Percentiles rank a stretch among this genome's conserved stretches.
phyloP scores from a whole-genome alignment of 129 eudicot genomes.

The Sambucus nigra region DNA sequence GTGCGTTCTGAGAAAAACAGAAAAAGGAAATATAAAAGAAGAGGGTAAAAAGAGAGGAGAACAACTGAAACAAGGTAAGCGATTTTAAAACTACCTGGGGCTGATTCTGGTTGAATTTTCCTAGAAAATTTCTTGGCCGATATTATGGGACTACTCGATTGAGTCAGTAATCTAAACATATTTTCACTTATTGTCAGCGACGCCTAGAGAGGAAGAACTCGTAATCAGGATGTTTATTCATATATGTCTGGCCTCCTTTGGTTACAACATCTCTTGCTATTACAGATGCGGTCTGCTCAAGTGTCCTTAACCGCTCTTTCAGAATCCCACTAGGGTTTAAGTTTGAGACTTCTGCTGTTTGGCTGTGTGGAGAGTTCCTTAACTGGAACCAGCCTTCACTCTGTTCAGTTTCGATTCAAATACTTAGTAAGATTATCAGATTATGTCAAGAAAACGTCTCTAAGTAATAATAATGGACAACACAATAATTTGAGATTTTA shows the following conservation, averaged over 20 bases:
- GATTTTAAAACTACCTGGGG: not conserved
- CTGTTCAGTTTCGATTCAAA: slow-evolving; percentile 5
- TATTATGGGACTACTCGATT: too few relatives aligned
- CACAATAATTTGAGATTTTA: not conserved
- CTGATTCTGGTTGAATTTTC: not conserved
- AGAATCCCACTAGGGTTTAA: slow-evolving; percentile 4
- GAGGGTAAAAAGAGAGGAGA: not conserved
- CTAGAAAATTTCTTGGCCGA: not conserved
- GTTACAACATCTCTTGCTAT: slow-evolving; percentile 15
- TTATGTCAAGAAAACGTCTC: too few relatives aligned
- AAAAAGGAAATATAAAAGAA: not conserved
- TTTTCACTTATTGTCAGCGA: slow-evolving; percentile 1
- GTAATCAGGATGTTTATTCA: slow-evolving; percentile 21
- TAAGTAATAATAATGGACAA: too few relatives aligned
- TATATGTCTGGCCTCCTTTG: slow-evolving; percentile 9
- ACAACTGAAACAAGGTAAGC: not conserved
- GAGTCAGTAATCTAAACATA: not conserved
- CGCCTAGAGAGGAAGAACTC: slow-evolving; percentile 26
- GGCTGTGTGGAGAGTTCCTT: slow-evolving; percentile 3
- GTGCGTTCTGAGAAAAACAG: not conserved
- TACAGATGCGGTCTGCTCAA: slow-evolving; percentile 22
- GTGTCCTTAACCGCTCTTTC: slow-evolving; percentile 23
- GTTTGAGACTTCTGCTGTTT: not conserved
- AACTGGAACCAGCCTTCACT: slow-evolving; percentile 26
- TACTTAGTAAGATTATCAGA: not conserved